These are phyloP conservation scores for Chrysosporium keratinophilum DNA, from an alignment of 2,329 filamentous ascomycete genomes.

Conservation along the genomic window DNA sequence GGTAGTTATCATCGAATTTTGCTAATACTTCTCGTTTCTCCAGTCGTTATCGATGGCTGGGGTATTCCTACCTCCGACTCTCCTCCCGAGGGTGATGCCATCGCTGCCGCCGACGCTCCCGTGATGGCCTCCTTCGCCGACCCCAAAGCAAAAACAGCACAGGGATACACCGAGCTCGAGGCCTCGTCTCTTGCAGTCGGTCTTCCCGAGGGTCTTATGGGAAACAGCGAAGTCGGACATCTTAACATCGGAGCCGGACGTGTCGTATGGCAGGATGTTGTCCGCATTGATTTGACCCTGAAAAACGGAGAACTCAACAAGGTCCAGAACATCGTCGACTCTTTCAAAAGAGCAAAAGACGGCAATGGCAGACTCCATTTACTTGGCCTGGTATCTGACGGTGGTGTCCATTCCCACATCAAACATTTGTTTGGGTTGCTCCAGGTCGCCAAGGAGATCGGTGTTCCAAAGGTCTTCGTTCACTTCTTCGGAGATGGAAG, in stretches of 20 bases:
- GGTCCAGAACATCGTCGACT: slow-evolving; percentile 65
- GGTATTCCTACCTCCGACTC: slow-evolving; percentile 73
- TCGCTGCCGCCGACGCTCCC: slow-evolving; percentile 83
- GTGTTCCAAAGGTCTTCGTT: slow-evolving; percentile 84
- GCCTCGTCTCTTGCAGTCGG: slow-evolving; percentile 93
- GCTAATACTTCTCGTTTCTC: slow-evolving; percentile 31
- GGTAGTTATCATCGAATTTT: neutral
- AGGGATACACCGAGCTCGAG: slow-evolving; percentile 86
- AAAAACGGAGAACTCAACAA: slow-evolving; percentile 72
- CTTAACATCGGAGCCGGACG: slow-evolving; percentile 95
- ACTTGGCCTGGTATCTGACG: slow-evolving; percentile 83
- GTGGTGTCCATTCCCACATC: slow-evolving; percentile 95
- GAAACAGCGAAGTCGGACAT: slow-evolving; percentile 97
- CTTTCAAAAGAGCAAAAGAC: slow-evolving; percentile 68
- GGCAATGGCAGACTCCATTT: slow-evolving; percentile 89
- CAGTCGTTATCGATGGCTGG: slow-evolving; percentile 99
- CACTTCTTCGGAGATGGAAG: slow-evolving; percentile 98
- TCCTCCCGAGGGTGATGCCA: slow-evolving; percentile 84
- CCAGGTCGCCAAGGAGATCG: slow-evolving; percentile 77
- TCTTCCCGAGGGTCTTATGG: slow-evolving; percentile 93
- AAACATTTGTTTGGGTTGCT: slow-evolving; percentile 81
- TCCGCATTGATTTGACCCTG: slow-evolving; percentile 87
- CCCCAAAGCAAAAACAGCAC: slow-evolving; percentile 56
- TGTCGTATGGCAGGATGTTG: slow-evolving; percentile 97
- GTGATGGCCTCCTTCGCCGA: slow-evolving; percentile 79